phyloP scores from a whole-genome alignment of 73 alveolate genomes.

The Paramecium sexaurelia region DNA sequence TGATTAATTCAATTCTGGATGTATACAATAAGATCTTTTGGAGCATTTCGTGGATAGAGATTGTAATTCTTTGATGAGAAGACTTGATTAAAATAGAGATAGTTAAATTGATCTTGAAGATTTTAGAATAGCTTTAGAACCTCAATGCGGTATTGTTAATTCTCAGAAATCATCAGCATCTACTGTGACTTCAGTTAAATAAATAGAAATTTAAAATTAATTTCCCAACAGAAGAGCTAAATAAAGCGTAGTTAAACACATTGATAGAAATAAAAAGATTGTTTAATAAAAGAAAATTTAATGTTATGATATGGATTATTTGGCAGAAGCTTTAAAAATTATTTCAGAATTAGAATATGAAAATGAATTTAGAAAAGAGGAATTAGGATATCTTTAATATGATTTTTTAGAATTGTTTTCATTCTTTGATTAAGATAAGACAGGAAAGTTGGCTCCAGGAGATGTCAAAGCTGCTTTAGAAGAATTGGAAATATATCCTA shows the following conservation, averaged over 20 bases:
- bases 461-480: constrained; percentile 5
- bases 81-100: constrained; percentile 35
- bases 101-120: neutral
- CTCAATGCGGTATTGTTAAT: neutral
- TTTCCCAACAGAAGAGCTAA: constrained; percentile 35
- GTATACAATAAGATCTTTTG: neutral
- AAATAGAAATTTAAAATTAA: neutral
- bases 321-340: neutral
- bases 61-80: neutral
- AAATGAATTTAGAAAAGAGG: neutral
- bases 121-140: neutral
- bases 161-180: neutral
- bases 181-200: neutral
- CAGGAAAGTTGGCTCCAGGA: neutral
- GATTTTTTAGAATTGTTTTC: neutral
- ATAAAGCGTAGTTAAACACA: neutral
- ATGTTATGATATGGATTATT: constrained; percentile 6
- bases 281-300: neutral
- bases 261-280: neutral
- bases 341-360: constrained; percentile 30
- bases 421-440: neutral
- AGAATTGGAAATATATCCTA: neutral
- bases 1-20: neutral
- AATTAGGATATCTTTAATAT: neutral
- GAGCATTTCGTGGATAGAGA: neutral